These are phyloP conservation scores for Trametes punicea DNA, from an alignment of 768 basidiomycete species.

Conservation along the genomic window DNA sequence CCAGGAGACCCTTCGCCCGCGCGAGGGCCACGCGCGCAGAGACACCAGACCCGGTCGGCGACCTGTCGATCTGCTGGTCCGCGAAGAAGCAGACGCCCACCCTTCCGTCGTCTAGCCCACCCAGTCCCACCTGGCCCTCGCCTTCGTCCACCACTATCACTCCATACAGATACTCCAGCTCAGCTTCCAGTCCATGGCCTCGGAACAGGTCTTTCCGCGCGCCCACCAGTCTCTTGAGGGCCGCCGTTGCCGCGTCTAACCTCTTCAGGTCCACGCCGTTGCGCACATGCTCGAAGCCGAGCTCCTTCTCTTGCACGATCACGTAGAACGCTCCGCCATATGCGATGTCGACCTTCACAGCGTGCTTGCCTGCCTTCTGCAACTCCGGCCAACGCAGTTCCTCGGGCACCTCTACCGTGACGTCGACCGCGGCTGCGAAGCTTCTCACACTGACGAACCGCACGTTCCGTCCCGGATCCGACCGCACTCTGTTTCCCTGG, in stretches of 20 bases:
- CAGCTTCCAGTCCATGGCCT: slow-evolving; percentile 31
- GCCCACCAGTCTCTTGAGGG: slow-evolving; percentile 28
- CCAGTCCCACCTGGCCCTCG: slow-evolving; percentile 13
- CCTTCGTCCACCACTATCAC: slow-evolving; percentile 35
- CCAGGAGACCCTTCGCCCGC: slow-evolving; percentile 30
- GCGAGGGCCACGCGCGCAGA: slow-evolving; percentile 37
- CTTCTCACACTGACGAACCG: slow-evolving; percentile 36
- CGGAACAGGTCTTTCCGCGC: slow-evolving; percentile 24
- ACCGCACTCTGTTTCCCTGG: slow-evolving; percentile 18
- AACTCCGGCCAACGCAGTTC: slow-evolving; percentile 29
- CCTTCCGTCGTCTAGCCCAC: slow-evolving; percentile 17
- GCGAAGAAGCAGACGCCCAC: slow-evolving; percentile 37
- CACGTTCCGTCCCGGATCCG: slow-evolving; percentile 32
- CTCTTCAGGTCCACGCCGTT: slow-evolving; percentile 17
- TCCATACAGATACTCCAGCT: slow-evolving; percentile 37
- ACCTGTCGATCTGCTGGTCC: slow-evolving; percentile 39
- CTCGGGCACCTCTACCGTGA: slow-evolving; percentile 31
- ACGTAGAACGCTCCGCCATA: slow-evolving; percentile 42
- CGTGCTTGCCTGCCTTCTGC: slow-evolving; percentile 3
- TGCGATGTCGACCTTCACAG: slow-evolving; percentile 33
- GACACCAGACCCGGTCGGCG: slow-evolving; percentile 39
- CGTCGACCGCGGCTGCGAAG: slow-evolving; percentile 30
- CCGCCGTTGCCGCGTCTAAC: slow-evolving; percentile 31
- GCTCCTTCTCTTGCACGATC: slow-evolving; percentile 33
- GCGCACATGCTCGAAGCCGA: slow-evolving; percentile 31